Evolutionary conservation across 495 filamentous ascomycete species (phyloP).

Genomic region (Lophium mytilinum): DNA sequence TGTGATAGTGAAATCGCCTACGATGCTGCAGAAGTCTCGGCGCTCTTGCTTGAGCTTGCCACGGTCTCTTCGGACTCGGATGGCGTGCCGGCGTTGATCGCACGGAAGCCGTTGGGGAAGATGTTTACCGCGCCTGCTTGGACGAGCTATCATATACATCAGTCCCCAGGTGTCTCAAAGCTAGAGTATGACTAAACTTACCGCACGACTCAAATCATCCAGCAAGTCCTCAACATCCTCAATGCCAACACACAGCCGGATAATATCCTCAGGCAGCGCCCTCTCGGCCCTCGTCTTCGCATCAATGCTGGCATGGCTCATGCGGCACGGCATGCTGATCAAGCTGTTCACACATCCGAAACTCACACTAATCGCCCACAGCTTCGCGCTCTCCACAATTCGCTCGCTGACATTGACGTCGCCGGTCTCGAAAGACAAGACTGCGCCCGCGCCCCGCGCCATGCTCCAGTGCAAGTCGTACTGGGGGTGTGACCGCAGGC

Average conservation of each 20-base stretch:
- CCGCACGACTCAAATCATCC: conserved; percentile 82
- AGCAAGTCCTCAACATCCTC: conserved; percentile 90
- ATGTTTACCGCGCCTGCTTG: conserved; percentile 88
- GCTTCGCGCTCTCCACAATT: conserved; percentile 82
- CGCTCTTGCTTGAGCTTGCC: no score
- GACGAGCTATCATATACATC: conserved; percentile 54
- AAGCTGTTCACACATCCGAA: conserved; percentile 97
- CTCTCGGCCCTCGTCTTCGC: conserved; percentile 83
- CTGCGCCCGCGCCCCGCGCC: conserved; percentile 87
- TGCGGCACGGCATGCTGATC: conserved; percentile 98
- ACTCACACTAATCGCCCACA: conserved; percentile 93
- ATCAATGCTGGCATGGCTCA: conserved; percentile 99
- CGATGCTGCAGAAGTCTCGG: no score
- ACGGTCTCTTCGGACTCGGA: no score
- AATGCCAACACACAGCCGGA: conserved; percentile 91
- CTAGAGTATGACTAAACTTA: conserved; percentile 44
- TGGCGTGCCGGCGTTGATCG: conserved; percentile 3
- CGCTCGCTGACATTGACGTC: conserved; percentile 72
- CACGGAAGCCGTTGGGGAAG: conserved; percentile 55
- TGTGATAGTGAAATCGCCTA: no score
- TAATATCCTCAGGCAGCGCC: conserved; percentile 91
- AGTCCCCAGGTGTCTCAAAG: conserved; percentile 8
- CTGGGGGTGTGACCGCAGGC: conserved; percentile 87
- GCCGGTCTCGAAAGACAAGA: conserved; percentile 93
- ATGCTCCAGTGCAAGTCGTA: conserved; percentile 93